These are phyloP conservation scores for Populus hybrid DNA, from an alignment of 441 rosid genomes.

Conservation along the genomic window DNA sequence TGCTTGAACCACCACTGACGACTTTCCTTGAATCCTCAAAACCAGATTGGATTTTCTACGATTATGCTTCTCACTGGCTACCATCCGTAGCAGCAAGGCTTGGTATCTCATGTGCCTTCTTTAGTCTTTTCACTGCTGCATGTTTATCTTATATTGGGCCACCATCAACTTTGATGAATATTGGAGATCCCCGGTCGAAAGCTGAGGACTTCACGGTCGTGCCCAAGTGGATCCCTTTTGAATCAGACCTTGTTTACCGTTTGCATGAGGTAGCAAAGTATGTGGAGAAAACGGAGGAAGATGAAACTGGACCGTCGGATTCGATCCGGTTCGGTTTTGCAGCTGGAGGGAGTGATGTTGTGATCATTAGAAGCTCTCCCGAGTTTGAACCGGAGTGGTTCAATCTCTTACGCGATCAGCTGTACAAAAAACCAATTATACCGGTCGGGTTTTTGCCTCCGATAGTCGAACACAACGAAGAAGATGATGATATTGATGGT, in stretches of 20 bases:
- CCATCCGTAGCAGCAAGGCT: slow-evolving; percentile 25
- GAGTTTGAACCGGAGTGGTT: slow-evolving; percentile 67
- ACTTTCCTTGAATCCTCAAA: slow-evolving; percentile 18
- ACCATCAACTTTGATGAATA: slow-evolving; percentile 6
- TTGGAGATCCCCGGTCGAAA: slow-evolving; percentile 7
- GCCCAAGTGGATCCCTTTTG: slow-evolving; percentile 61
- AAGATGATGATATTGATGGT: background rate
- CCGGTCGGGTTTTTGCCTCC: slow-evolving; percentile 65
- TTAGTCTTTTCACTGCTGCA: slow-evolving; percentile 37
- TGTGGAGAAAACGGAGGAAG: slow-evolving; percentile 43
- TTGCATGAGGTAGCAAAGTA: slow-evolving; percentile 46
- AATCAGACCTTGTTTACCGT: slow-evolving; percentile 40
- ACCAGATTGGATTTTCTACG: slow-evolving; percentile 43
- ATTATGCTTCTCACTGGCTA: slow-evolving; percentile 44
- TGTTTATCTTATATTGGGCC: slow-evolving; percentile 29
- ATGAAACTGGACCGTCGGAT: slow-evolving; percentile 42
- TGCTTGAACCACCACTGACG: slow-evolving; percentile 22
- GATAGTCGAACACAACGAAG: slow-evolving; percentile 15
- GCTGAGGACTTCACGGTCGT: slow-evolving; percentile 56
- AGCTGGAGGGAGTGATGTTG: slow-evolving; percentile 35
- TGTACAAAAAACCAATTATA: slow-evolving; percentile 42
- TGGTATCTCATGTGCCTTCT: slow-evolving; percentile 26
- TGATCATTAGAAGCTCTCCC: slow-evolving; percentile 45
- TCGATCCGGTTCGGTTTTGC: slow-evolving; percentile 43
- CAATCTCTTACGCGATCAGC: slow-evolving; percentile 26